phyloP scores from a whole-genome alignment of 805 yeast genomes.

The Metschnikowia hibisci region DNA sequence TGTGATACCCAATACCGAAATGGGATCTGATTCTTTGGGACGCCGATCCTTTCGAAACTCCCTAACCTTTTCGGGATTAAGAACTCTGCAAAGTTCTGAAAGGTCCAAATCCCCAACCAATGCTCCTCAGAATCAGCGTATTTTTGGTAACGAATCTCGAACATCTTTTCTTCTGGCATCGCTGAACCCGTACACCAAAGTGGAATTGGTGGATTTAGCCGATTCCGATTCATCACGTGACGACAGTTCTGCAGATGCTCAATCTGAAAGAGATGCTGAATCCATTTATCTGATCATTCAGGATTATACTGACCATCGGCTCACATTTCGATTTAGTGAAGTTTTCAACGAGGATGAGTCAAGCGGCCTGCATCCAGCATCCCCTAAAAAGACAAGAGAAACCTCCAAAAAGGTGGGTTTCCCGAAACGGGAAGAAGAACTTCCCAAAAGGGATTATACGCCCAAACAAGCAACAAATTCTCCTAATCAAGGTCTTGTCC shows the following conservation, averaged over 20 bases:
- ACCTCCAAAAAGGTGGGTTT: no score
- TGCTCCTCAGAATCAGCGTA: not conserved
- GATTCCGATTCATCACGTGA: slow-evolving; percentile 28
- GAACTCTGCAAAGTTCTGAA: slow-evolving; percentile 9
- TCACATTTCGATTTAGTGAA: slow-evolving; percentile 12
- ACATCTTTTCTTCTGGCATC: slow-evolving; percentile 6
- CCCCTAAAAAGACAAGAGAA: no score
- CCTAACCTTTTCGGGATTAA: slow-evolving; percentile 4
- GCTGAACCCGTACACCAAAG: slow-evolving; percentile 1
- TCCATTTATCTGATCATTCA: slow-evolving; percentile 31
- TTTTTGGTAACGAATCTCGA: slow-evolving; percentile 8
- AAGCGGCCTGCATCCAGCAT: no score
- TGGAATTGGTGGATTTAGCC: slow-evolving; percentile 35
- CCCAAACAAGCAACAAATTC: no score
- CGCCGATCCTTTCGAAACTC: slow-evolving; percentile 7
- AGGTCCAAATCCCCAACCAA: not conserved
- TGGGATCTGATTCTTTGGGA: not conserved
- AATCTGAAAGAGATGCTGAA: slow-evolving; percentile 19
- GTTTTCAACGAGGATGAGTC: slow-evolving; percentile 3
- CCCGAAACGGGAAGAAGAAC: no score
- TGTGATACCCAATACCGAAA: not conserved
- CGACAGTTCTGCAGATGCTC: not conserved
- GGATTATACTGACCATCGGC: slow-evolving; percentile 22
- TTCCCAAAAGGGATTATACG: no score
- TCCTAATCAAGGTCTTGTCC: no score